These are phyloP conservation scores for Fibroporia radiculosa DNA, from an alignment of 768 basidiomycete genomes.

Conservation along the genomic window DNA sequence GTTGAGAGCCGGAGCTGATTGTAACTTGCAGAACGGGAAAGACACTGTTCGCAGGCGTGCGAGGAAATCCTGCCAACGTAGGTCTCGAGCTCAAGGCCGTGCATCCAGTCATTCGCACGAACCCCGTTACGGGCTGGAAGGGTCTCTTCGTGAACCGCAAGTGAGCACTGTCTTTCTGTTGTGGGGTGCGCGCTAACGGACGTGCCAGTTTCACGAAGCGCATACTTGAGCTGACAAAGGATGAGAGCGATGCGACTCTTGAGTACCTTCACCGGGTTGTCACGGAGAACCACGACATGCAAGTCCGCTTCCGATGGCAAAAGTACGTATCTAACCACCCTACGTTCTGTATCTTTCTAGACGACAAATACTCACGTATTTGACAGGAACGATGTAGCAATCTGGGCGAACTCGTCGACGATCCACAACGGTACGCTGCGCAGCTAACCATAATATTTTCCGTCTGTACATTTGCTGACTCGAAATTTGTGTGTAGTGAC, in stretches of 20 bases:
- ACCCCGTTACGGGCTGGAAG: constrained; percentile 56
- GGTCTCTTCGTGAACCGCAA: constrained; percentile 45
- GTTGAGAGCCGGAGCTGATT: neutral
- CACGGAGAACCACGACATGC: constrained; percentile 52
- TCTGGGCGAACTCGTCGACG: constrained; percentile 54
- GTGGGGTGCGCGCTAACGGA: neutral
- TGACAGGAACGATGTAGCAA: constrained; percentile 39
- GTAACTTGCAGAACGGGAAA: constrained; percentile 24
- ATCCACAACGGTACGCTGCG: constrained; percentile 32
- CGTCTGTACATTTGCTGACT: neutral
- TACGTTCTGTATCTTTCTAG: neutral
- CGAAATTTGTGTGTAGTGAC: constrained; percentile 5
- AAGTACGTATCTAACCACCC: constrained; percentile 3
- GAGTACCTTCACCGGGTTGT: constrained; percentile 42
- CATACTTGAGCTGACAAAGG: constrained; percentile 44
- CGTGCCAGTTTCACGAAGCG: constrained; percentile 41
- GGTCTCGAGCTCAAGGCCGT: constrained; percentile 40
- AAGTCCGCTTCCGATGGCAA: constrained; percentile 45
- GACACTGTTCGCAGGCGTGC: constrained; percentile 26
- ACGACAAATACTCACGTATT: neutral
- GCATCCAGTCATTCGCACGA: constrained; percentile 49
- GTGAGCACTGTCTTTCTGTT: constrained; percentile 19
- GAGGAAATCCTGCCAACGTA: constrained; percentile 48
- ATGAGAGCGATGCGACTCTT: constrained; percentile 45
- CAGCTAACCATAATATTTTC: neutral